Evolutionary conservation across 345 rosid species (phyloP).

Genomic region (Excoecaria agallocha): DNA sequence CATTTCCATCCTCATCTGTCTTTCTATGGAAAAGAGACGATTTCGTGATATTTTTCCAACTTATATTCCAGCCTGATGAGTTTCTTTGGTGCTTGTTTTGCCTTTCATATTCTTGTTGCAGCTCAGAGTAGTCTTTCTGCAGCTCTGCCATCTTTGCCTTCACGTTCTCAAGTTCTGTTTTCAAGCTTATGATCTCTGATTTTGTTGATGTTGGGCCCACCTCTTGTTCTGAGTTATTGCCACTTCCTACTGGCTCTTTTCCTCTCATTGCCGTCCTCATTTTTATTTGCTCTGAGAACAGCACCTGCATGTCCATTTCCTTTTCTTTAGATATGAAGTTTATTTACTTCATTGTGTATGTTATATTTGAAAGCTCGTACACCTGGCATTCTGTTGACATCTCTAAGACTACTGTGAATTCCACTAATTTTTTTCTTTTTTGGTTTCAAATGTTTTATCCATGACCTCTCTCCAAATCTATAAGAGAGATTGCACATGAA

Average conservation of each 20-base stretch:
- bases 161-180: constrained; percentile 54
- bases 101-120: constrained; percentile 60
- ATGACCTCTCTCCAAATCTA: neutral
- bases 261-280: constrained; percentile 65
- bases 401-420: neutral
- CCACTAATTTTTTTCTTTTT: neutral
- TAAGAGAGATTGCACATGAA: neutral
- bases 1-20: constrained; percentile 37
- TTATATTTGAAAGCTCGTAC: neutral
- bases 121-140: constrained; percentile 59
- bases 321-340: constrained; percentile 10
- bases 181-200: constrained; percentile 48
- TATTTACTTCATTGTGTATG: neutral
- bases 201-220: constrained; percentile 39
- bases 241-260: constrained; percentile 41
- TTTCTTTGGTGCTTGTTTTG: constrained; percentile 46
- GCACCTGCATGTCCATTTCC: constrained; percentile 43
- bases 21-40: constrained; percentile 41
- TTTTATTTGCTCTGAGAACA: constrained; percentile 79
- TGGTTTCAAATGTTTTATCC: neutral
- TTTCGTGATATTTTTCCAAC: constrained; percentile 56
- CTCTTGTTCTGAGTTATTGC: constrained; percentile 43
- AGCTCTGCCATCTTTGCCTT: constrained; percentile 61
- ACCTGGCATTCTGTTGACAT: neutral
- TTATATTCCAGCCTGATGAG: constrained; percentile 33